Evolutionary conservation across 176 grass and related monocot genomes (phyloP), one percentile per base, ranked within the genome.

Genomic region (Pharus latifolius): DNA sequence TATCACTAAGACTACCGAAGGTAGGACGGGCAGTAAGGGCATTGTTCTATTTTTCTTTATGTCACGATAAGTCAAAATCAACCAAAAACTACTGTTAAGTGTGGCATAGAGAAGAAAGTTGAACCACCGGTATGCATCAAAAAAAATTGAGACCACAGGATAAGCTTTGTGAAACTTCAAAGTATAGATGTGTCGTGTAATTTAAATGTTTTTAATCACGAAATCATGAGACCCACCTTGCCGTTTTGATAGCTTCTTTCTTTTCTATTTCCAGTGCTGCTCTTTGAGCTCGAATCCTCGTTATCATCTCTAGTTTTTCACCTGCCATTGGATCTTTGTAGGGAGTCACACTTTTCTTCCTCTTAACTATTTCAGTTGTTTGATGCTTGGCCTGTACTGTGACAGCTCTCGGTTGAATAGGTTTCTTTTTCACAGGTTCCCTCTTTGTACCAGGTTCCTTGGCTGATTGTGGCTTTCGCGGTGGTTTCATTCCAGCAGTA

Each of bases 241-340:
- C 94, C 63, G 78, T 93, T 78, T 83, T 70, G 22, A 78, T 80
- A 49, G 87, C 87, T 70, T 88, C 80, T 88, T 57, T 82, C 75
- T 78, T 91, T 77, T 93, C 83, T 69, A 65, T 67, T 85, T 88
- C 89, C 42, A 76, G 45, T 31, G 56, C 72, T 75, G 76, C 66
- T 76, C 94, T 85, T 76, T 90, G 75, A 56, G 82, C 86, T 64
- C 69, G 86, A 57, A 98, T 80, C 73, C 88, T 98, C 38, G 81
- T 88, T 93, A 98, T 85, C 87, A 98, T 93, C 67, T 93, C 77
- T 47, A 98, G 42, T 72, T 98, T 98, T 52, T 78, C 65, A 69
- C 71, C 83, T 38, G 77, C 74, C 78, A 90, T 85, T 16, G 89
- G 94, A 83, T 98, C 89, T 83, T 91, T 98, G 75, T 93, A 98